phyloP scores from a whole-genome alignment of 331 rosid species.

The Ulmus americana region DNA sequence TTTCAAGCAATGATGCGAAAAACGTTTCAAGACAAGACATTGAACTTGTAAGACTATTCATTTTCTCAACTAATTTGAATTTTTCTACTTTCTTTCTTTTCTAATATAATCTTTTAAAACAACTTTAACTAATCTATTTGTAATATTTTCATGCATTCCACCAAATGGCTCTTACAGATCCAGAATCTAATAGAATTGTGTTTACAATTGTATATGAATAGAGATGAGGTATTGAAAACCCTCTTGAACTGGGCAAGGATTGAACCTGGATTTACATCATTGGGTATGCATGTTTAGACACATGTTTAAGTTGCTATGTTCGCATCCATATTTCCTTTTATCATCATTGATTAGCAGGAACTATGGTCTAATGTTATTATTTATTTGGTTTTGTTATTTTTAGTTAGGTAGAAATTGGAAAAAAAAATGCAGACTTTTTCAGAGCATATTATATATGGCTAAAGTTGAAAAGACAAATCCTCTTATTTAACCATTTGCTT shows the following conservation, averaged over 20 bases:
- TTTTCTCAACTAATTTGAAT: not conserved
- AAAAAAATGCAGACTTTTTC: constrained; percentile 90
- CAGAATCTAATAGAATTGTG: constrained; percentile 96
- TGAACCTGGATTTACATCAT: constrained; percentile 93
- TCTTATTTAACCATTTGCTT: constrained; percentile 79
- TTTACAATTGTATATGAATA: constrained; percentile 87
- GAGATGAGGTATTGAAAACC: constrained; percentile 94
- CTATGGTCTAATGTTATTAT: constrained; percentile 16
- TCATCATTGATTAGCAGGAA: not conserved
- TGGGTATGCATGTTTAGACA: constrained; percentile 56
- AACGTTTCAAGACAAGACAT: constrained; percentile 96
- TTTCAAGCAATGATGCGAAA: constrained; percentile 77
- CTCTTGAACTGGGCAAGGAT: constrained; percentile 92
- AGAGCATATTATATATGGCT: constrained; percentile 88
- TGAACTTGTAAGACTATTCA: constrained; percentile 70
- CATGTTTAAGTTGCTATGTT: constrained; percentile 6
- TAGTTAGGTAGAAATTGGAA: constrained; percentile 99
- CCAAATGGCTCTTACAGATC: constrained; percentile 50
- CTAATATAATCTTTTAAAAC: not conserved
- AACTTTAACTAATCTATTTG: constrained; percentile 19
- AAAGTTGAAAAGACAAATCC: constrained; percentile 87
- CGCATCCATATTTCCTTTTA: not conserved
- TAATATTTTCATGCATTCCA: constrained; percentile 19
- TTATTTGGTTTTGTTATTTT: constrained; percentile 16
- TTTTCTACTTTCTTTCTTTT: constrained; percentile 3